Base-by-base conservation (phyloP, 208 protist genomes). In the Vickermania spadyakhi region DNA sequence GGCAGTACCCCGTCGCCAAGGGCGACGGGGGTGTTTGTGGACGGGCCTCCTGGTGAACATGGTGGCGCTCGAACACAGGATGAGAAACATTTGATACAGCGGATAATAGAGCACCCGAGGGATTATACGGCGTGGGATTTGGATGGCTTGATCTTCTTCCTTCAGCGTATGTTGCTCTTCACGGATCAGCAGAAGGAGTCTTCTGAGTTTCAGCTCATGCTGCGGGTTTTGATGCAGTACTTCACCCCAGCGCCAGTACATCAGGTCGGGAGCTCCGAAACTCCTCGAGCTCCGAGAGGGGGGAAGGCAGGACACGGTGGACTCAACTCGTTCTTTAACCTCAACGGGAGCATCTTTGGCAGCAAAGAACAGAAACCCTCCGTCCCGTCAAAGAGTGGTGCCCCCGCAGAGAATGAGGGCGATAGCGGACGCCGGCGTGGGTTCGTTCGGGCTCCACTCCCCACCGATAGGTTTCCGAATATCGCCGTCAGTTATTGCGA, bases 281-380 rank as follows among this genome's bases (percentile, higher is more conserved):
- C n/a, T n/a, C n/a, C n/a, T n/a, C n/a, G n/a, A n/a, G n/a, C n/a
- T n/a, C n/a, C n/a, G n/a, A n/a, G n/a, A n/a, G n/a, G 21, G 63
- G 54, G 62, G 63, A 50, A 60, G 70, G 21, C 58, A 63, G 14
- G 21, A 58, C 41, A 49, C 18, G 41, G 41, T 11, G 13, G 41
- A 18, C 41, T 21, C 41, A 11, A 21, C 41, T 11, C 41, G 41
- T 49, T 18, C 41, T 11, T 49, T 18, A 21, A 18, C n/a, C n/a
- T n/a, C n/a, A n/a, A n/a, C n/a, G n/a, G n/a, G n/a, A n/a, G n/a
- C n/a, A n/a, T n/a, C n/a, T n/a, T n/a, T n/a, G n/a, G n/a, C n/a
- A n/a, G n/a, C n/a, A n/a, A n/a, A n/a, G n/a, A n/a, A n/a, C n/a
- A n/a, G n/a, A n/a, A n/a, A n/a, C n/a, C n/a, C n/a, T n/a, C n/a